phyloP scores from a whole-genome alignment of 768 basidiomycete genomes.

The Calocybe gangraenosa region DNA sequence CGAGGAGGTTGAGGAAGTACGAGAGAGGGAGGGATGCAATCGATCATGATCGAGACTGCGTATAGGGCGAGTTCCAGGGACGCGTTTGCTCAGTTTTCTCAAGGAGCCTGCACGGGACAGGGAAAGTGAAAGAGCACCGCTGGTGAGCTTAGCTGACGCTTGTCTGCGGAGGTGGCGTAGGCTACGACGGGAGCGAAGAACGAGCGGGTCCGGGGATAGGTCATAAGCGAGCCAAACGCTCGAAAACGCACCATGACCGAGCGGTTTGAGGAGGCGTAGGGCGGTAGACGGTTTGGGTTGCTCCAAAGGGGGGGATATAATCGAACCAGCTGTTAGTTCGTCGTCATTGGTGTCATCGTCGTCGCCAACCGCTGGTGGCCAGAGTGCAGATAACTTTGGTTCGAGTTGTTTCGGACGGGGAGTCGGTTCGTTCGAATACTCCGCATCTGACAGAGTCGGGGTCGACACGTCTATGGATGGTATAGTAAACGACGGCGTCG shows the following conservation, averaged over 20 bases:
- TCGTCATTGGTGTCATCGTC: background rate
- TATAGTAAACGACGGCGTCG: slow-evolving; percentile 19
- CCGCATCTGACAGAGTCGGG: slow-evolving; percentile 15
- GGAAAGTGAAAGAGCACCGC: slow-evolving; percentile 8
- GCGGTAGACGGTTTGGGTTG: slow-evolving; percentile 16
- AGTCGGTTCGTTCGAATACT: slow-evolving; percentile 10
- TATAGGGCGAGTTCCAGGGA: slow-evolving; percentile 10
- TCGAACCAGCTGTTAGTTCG: slow-evolving; percentile 1
- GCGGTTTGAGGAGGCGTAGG: slow-evolving; percentile 44
- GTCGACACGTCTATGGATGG: slow-evolving; percentile 10
- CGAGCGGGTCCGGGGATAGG: slow-evolving; percentile 40
- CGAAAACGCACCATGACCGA: slow-evolving; percentile 74
- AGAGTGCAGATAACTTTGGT: slow-evolving; percentile 5
- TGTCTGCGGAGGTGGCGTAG: slow-evolving; percentile 33
- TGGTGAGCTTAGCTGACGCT: slow-evolving; percentile 13
- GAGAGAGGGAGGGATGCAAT: slow-evolving; percentile 2
- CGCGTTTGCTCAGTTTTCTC: slow-evolving; percentile 9
- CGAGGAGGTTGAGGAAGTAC: slow-evolving; percentile 15
- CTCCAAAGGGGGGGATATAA: slow-evolving; percentile 5
- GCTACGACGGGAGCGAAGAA: slow-evolving; percentile 35
- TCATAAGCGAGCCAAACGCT: slow-evolving; percentile 71
- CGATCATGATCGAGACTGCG: slow-evolving; percentile 4
- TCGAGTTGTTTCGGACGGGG: slow-evolving; percentile 15
- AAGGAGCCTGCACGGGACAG: slow-evolving; percentile 13
- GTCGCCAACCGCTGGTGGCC: background rate